Evolutionary conservation across 495 filamentous ascomycete species (phyloP).

Genomic region (Aspergillus diversus): DNA sequence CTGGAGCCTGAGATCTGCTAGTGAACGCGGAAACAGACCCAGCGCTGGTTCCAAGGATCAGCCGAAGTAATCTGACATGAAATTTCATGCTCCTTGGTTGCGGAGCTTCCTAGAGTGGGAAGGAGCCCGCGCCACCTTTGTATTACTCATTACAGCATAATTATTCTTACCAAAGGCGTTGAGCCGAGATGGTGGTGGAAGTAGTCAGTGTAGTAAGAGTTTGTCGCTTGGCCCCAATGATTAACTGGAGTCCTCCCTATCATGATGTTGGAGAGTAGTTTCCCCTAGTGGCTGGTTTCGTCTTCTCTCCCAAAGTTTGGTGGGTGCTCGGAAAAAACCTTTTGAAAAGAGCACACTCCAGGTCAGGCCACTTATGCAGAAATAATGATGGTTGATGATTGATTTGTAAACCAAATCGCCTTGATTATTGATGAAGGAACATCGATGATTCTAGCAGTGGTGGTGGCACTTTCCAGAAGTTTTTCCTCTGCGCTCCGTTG

Average conservation of each 20-base stretch:
- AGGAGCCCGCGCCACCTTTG: slow-evolving; percentile 25
- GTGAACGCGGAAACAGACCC: slow-evolving; percentile 32
- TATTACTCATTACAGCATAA: slow-evolving; percentile 8
- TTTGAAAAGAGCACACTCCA: neutral
- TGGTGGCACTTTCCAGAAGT: slow-evolving; percentile 11
- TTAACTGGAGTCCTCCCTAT: neutral
- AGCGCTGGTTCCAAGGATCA: slow-evolving; percentile 33
- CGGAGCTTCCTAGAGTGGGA: slow-evolving; percentile 21
- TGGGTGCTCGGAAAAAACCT: neutral
- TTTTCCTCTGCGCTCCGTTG: slow-evolving; percentile 1
- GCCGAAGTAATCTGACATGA: slow-evolving; percentile 14
- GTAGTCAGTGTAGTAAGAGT: neutral
- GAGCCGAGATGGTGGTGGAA: slow-evolving; percentile 11
- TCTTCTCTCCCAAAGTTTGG: slow-evolving; percentile 9
- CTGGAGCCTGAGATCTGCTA: neutral
- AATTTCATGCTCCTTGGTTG: slow-evolving; percentile 7
- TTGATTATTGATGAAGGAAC: slow-evolving; percentile 11
- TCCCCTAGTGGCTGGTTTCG: slow-evolving; percentile 13
- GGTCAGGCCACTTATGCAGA: slow-evolving; percentile 11
- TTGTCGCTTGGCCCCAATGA: neutral
- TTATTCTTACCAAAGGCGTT: slow-evolving; percentile 1
- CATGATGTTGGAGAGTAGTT: neutral
- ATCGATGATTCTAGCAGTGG: slow-evolving; percentile 6
- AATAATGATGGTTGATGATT: neutral
- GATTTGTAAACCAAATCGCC: neutral